Percentiles rank a stretch among this genome's conserved stretches.
These are phyloP conservation scores for Mycosarcoma maydis DNA, from an alignment of 1,284 basidiomycete species.

Conservation along the genomic window DNA sequence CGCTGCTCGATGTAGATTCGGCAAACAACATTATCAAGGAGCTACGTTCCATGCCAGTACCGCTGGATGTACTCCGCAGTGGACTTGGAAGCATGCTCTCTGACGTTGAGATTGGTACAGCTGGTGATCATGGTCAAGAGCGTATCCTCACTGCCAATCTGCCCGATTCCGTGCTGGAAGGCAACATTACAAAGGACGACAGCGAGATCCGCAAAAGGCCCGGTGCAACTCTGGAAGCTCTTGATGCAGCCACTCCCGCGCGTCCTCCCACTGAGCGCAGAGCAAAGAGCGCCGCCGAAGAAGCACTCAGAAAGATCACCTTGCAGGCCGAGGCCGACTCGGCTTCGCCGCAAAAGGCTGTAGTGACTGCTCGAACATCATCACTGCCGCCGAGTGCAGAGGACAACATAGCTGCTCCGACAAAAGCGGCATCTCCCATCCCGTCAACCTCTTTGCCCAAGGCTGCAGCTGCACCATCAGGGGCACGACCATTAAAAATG, in stretches of 20 bases:
- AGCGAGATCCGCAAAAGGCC: slow-evolving; percentile 36
- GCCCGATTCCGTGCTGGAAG: slow-evolving; percentile 18
- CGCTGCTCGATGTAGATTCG: slow-evolving; percentile 48
- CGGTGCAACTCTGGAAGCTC: slow-evolving; percentile 9
- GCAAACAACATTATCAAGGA: slow-evolving; percentile 60
- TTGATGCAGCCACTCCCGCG: slow-evolving; percentile 5
- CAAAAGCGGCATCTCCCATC: not conserved
- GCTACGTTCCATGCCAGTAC: slow-evolving; percentile 50
- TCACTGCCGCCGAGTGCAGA: slow-evolving; percentile 29
- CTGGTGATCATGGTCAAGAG: slow-evolving; percentile 44
- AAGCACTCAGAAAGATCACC: slow-evolving; percentile 38
- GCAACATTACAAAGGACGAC: slow-evolving; percentile 23
- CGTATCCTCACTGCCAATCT: slow-evolving; percentile 27
- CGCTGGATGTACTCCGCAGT: slow-evolving; percentile 23
- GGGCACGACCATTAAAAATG: slow-evolving; percentile 33
- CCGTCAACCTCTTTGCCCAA: slow-evolving; percentile 6
- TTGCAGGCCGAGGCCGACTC: slow-evolving; percentile 15
- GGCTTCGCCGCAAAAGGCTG: slow-evolving; percentile 14
- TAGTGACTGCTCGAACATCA: slow-evolving; percentile 28
- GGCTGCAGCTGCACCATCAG: not conserved
- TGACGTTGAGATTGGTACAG: slow-evolving; percentile 32
- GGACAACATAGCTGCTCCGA: no score
- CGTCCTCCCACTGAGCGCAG: slow-evolving; percentile 17
- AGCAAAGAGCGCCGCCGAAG: slow-evolving; percentile 41
- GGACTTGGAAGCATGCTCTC: slow-evolving; percentile 25